These are phyloP conservation scores for Xerocomus tenax DNA, from an alignment of 1,284 basidiomycete species.

Conservation along the genomic window DNA sequence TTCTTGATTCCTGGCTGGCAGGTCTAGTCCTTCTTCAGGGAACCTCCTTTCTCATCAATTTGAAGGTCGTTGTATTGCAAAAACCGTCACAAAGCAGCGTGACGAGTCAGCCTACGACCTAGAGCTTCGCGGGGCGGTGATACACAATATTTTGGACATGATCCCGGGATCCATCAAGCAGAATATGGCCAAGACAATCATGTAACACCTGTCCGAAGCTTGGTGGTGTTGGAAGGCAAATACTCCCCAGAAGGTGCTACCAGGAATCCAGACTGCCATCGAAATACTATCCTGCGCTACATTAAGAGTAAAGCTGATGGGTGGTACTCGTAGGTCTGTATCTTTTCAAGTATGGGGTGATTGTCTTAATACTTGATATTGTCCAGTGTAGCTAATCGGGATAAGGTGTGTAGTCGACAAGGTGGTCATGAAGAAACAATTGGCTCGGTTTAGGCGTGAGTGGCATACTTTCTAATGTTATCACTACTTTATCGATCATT, in stretches of 20 bases:
- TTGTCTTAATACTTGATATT: no score
- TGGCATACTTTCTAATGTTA: no score
- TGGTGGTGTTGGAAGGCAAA: constrained; percentile 99
- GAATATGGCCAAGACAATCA: constrained; percentile 97
- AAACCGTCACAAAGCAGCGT: constrained; percentile 97
- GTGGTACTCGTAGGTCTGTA: no score
- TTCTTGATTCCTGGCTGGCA: constrained; percentile 99
- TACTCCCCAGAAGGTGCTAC: constrained; percentile 96
- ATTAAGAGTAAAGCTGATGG: no score
- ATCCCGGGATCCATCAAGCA: constrained; percentile 99
- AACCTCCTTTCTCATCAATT: constrained; percentile 97
- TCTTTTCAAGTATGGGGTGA: no score
- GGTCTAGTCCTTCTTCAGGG: constrained; percentile 99
- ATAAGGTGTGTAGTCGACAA: no score
- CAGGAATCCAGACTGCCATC: no score
- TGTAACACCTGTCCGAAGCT: constrained; percentile 95
- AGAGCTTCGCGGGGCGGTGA: constrained; percentile 94
- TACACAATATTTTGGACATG: constrained; percentile 98
- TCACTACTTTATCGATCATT: no score
- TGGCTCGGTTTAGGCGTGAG: no score
- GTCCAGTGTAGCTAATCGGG: no score
- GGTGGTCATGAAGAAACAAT: no score
- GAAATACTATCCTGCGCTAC: no score
- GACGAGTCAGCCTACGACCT: constrained; percentile 98
- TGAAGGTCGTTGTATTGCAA: constrained; percentile 87